These are phyloP conservation scores for Yarrowia divulgata DNA, from an alignment of 805 yeast genomes.

Conservation along the genomic window DNA sequence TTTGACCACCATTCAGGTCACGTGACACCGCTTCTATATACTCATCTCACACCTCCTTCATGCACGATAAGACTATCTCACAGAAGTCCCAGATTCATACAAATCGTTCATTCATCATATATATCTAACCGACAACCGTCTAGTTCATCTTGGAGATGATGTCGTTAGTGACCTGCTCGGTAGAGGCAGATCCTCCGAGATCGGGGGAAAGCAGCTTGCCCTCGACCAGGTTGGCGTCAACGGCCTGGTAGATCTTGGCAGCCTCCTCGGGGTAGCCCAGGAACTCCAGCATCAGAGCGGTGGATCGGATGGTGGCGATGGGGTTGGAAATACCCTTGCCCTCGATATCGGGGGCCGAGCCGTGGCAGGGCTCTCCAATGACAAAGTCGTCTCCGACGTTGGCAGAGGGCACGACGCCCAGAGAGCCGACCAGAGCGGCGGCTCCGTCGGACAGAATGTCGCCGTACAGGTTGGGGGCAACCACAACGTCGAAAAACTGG, in stretches of 20 bases:
- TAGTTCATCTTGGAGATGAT: conserved; percentile 56
- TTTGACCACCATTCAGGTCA: no score
- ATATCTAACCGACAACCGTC: background rate
- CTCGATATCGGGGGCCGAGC: conserved; percentile 98
- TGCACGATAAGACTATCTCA: background rate
- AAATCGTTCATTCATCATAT: conserved; percentile 21
- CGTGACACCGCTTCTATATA: no score
- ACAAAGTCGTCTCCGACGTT: conserved; percentile 96
- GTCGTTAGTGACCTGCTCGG: conserved; percentile 87
- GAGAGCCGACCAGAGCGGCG: conserved; percentile 92
- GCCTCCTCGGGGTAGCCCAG: conserved; percentile 92
- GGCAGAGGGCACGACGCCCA: conserved; percentile 98
- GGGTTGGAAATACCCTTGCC: conserved; percentile 93
- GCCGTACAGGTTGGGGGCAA: conserved; percentile 98
- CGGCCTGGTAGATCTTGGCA: conserved; percentile 90
- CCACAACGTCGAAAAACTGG: conserved; percentile 94
- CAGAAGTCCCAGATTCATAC: background rate
- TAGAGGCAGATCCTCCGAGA: conserved; percentile 87
- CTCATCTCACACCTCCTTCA: background rate
- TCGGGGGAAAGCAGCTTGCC: conserved; percentile 88
- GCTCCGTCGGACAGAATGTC: conserved; percentile 97
- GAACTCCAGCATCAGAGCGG: conserved; percentile 97
- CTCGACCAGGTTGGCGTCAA: conserved; percentile 87
- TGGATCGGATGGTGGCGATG: conserved; percentile 95
- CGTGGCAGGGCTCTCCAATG: conserved; percentile 99